A percentile compares a stretch with the other conserved stretches of the same genome.
Conservation (phyloP, 768 basidiomycete species). For the Hypsizygus marmoreus region DNA sequence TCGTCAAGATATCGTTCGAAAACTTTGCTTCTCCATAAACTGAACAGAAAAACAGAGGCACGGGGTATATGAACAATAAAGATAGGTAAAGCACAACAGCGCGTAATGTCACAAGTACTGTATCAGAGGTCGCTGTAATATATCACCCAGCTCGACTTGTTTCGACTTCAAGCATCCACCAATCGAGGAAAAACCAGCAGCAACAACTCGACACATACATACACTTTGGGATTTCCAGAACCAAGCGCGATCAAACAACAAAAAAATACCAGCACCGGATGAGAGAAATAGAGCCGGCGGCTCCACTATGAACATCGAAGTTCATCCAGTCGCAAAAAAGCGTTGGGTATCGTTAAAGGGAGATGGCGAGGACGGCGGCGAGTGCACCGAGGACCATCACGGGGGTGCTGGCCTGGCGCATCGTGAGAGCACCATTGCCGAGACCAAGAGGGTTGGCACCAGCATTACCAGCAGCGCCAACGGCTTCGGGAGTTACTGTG, state of each 20-base stretch:
- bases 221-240: constrained; percentile 19
- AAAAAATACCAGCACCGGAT: constrained; percentile 21
- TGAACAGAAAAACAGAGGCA: constrained; percentile 1
- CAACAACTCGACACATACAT: constrained; percentile 14
- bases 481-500: constrained; percentile 16
- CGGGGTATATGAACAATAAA: constrained; percentile 18
- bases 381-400: constrained; percentile 43
- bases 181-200: constrained; percentile 23
- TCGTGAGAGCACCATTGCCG: constrained; percentile 32
- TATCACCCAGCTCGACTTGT: constrained; percentile 22
- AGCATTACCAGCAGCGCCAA: constrained; percentile 50
- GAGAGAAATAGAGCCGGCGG: constrained; percentile 14
- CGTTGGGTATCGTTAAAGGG: constrained; percentile 37
- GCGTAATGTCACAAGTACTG: constrained; percentile 4
- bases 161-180: constrained; percentile 22
- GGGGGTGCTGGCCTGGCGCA: constrained; percentile 42
- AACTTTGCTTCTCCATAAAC: neutral
- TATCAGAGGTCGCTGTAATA: constrained; percentile 18
- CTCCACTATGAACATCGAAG: constrained; percentile 15
- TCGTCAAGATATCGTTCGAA: neutral
- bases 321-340: constrained; percentile 18
- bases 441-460: constrained; percentile 35
- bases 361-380: constrained; percentile 37
- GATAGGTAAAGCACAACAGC: constrained; percentile 14
- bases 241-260: constrained; percentile 6